phyloP scores from a whole-genome alignment of 768 basidiomycete genomes.

The Mycena chlorophos region DNA sequence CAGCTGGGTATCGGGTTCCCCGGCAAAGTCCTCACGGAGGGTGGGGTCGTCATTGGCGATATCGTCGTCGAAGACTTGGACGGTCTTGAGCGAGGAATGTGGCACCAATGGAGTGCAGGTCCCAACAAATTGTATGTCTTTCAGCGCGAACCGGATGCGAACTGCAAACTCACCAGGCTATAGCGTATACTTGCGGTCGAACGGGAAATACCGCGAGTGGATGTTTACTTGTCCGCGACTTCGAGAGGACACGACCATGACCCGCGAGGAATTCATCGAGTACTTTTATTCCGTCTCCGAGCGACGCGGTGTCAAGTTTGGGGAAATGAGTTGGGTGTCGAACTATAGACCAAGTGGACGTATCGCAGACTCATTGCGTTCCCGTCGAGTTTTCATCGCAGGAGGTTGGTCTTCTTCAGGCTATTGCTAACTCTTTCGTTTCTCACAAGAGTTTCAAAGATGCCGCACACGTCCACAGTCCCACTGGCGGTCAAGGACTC shows the following conservation, averaged over 20 bases:
- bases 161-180: too few species aligned
- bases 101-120: slow-evolving; percentile 25
- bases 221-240: slow-evolving; percentile 4
- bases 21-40: slow-evolving; percentile 36
- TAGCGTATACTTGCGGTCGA: not conserved
- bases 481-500: slow-evolving; percentile 43
- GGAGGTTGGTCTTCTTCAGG: slow-evolving; percentile 41
- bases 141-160: not conserved
- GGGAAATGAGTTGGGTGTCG: slow-evolving; percentile 27
- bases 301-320: slow-evolving; percentile 33
- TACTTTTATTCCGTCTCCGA: slow-evolving; percentile 29
- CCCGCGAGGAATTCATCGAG: slow-evolving; percentile 29
- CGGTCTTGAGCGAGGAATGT: slow-evolving; percentile 30
- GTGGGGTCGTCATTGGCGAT: slow-evolving; percentile 36
- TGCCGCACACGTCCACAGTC: slow-evolving; percentile 48
- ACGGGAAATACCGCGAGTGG: not conserved
- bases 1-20: slow-evolving; percentile 41
- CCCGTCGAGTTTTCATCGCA: slow-evolving; percentile 46
- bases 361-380: slow-evolving; percentile 45
- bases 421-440: not conserved
- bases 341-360: slow-evolving; percentile 44
- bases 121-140: slow-evolving; percentile 14
- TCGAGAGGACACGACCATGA: slow-evolving; percentile 1
- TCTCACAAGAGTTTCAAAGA: slow-evolving; percentile 32
- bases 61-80: slow-evolving; percentile 34